These are phyloP conservation scores for Polygonum aviculare DNA, from an alignment of 148 eudicot species.

Conservation along the genomic window DNA sequence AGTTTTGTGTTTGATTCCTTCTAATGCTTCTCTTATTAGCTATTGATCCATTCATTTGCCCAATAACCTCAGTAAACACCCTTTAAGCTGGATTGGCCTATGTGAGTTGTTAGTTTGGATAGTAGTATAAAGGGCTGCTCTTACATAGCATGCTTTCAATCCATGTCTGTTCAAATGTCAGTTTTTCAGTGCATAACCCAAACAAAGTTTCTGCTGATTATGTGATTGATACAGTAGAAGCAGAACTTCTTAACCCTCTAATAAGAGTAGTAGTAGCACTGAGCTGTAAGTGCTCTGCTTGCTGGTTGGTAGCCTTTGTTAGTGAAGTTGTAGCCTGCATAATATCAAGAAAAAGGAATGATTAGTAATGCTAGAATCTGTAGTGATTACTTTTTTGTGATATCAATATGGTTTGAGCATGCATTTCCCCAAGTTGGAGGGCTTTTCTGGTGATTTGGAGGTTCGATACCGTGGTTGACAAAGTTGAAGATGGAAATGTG, in stretches of 20 bases:
- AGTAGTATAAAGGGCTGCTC: too few relatives aligned
- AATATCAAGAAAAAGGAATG: not conserved
- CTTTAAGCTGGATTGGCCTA: not conserved
- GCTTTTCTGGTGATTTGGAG: not conserved
- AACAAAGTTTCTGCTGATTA: not conserved
- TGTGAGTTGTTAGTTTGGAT: too few relatives aligned
- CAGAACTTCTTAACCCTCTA: not conserved
- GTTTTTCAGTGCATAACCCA: not conserved
- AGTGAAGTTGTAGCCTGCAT: not conserved
- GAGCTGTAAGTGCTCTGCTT: not conserved
- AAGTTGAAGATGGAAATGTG: constrained; percentile 1
- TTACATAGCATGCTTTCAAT: not conserved
- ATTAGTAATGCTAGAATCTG: not conserved
- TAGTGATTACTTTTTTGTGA: not conserved
- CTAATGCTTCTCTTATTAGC: too few relatives aligned
- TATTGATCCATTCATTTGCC: too few relatives aligned
- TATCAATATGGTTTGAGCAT: not conserved
- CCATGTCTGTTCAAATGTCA: not conserved
- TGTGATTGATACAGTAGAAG: not conserved
- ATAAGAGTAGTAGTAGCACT: not conserved
- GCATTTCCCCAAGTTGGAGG: not conserved
- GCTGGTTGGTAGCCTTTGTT: not conserved
- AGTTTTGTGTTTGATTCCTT: too few relatives aligned
- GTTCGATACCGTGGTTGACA: not conserved
- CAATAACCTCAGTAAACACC: too few relatives aligned